These are phyloP conservation scores for Naganishia randhawae DNA, from an alignment of 768 basidiomycete genomes.

Conservation along the genomic window DNA sequence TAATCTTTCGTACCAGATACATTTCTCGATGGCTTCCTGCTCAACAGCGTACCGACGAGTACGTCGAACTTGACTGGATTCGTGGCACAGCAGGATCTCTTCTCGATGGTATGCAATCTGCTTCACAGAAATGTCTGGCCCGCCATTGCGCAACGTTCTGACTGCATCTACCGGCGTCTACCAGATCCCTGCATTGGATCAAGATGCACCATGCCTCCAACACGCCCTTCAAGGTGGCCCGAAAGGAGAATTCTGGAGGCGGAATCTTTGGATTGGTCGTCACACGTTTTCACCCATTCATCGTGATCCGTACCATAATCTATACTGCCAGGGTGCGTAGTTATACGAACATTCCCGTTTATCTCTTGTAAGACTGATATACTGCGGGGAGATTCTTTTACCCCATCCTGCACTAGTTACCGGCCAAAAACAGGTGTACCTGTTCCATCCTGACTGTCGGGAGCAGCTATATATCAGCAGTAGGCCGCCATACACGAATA, in stretches of 20 bases:
- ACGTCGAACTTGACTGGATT: slow-evolving; percentile 21
- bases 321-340: slow-evolving; percentile 43
- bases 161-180: neutral
- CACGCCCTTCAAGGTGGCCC: slow-evolving; percentile 35
- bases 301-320: slow-evolving; percentile 44
- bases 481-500: slow-evolving; percentile 38
- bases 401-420: slow-evolving; percentile 31
- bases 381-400: neutral
- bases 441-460: slow-evolving; percentile 38
- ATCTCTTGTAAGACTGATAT: neutral
- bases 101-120: slow-evolving; percentile 24
- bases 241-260: slow-evolving; percentile 36
- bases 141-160: no score
- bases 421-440: slow-evolving; percentile 40
- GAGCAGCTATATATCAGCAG: slow-evolving; percentile 34
- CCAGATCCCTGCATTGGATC: slow-evolving; percentile 24
- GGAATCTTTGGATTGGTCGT: slow-evolving; percentile 46
- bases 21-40: slow-evolving; percentile 48
- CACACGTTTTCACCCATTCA: slow-evolving; percentile 46
- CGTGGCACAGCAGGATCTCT: slow-evolving; percentile 45
- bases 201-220: slow-evolving; percentile 34
- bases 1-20: slow-evolving; percentile 32
- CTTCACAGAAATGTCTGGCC: neutral
- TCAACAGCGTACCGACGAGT: slow-evolving; percentile 31
- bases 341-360: neutral